Evolutionary conservation across 164 flowering plant genomes (phyloP), one percentile per base, ranked within the genome.

Genomic region (Vitis rotundifolia): DNA sequence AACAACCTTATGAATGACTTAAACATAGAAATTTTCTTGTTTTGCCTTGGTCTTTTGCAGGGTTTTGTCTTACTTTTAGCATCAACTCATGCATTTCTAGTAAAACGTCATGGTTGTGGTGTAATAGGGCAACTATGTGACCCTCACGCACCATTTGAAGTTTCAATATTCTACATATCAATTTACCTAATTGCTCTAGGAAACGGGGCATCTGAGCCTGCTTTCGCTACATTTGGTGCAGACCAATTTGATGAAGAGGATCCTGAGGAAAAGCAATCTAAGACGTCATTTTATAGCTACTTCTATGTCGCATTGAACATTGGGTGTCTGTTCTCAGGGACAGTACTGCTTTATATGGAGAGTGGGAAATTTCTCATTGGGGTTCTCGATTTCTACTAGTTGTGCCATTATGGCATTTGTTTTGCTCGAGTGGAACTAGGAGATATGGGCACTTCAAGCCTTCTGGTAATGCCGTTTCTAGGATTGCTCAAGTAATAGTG

Each of bases 181-280:
- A 77, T 85, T 2, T 84, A 87, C 70, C 60, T 85, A 3, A 71
- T 87, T 11, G 88, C 90, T 3, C 51, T 87, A 12, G 90, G 88
- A 29, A 71, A 79, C 63, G 88, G 88, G 44, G 86, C 78, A 0
- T 57, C 76, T n/a, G 83, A 84, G 50, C 87, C 88, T 3, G 74
- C 76, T 1, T 29, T 84, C 1, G 88, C 85, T 18, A 68, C 84
- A 55, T 71, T 86, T 19, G 90, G 88, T 8, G 76, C 83, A 5
- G 88, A 85, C 67, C 88, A 87, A 57, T 85, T 87, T 22, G 88
- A 86, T 12, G 88, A 84, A 50, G 74, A 75, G 16, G 81, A 86
- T 28, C 62, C 70, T 1, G 47, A 71, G 15, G 84, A 87, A 70
- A 73, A 61, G n/a, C 58, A 53, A 12, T 72, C 85, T 0, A 87